Percentiles rank a stretch among this genome's conserved stretches.
These are phyloP conservation scores for Gastrolobium villosum DNA, from an alignment of 306 rosid genomes.

Conservation along the genomic window DNA sequence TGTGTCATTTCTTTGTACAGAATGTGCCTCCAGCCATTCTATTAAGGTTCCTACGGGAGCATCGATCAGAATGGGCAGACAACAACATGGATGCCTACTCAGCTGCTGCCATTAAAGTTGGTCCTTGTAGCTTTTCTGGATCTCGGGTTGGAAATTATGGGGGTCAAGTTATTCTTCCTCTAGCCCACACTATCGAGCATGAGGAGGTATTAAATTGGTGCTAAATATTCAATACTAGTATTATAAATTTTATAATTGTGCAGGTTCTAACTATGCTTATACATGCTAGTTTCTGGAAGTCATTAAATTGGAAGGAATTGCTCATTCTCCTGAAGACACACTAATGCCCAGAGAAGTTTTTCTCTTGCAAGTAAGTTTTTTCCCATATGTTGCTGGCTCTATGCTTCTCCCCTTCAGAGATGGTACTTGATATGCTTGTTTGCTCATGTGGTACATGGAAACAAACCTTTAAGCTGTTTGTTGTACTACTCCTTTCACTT, in stretches of 20 bases:
- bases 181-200: slow-evolving; percentile 95
- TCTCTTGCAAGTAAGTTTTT: slow-evolving; percentile 82
- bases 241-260: not conserved
- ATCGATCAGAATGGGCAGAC: slow-evolving; percentile 99
- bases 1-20: slow-evolving; percentile 55
- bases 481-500: no score
- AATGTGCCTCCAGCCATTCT: slow-evolving; percentile 98
- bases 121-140: slow-evolving; percentile 93
- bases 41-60: slow-evolving; percentile 92
- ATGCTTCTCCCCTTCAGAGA: slow-evolving; percentile 24
- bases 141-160: slow-evolving; percentile 91
- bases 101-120: slow-evolving; percentile 95
- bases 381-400: slow-evolving; percentile 12
- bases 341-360: slow-evolving; percentile 91
- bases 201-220: slow-evolving; percentile 74
- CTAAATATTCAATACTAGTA: slow-evolving; percentile 1
- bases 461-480: not conserved
- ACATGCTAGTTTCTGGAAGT: slow-evolving; percentile 83
- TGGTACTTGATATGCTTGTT: slow-evolving; percentile 5
- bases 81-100: slow-evolving; percentile 94
- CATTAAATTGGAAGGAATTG: slow-evolving; percentile 87
- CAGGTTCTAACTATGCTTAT: slow-evolving; percentile 1
- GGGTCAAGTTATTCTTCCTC: slow-evolving; percentile 95
- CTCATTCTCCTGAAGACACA: slow-evolving; percentile 87
- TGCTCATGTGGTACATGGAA: not conserved